phyloP scores from a whole-genome alignment of 192 early-diverging fungal species.

The Gigaspora rosea region DNA sequence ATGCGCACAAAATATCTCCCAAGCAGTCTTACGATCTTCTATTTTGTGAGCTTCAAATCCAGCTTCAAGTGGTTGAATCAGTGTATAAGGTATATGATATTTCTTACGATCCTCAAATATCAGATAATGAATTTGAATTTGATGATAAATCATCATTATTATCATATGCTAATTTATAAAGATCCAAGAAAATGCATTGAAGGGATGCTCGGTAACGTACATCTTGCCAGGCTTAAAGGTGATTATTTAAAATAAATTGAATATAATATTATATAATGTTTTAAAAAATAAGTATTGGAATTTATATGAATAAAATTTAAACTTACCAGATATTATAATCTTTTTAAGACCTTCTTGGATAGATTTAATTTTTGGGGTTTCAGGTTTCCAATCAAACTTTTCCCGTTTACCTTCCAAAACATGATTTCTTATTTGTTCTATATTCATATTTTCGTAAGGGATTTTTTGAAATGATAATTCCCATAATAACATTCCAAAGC shows the following conservation, averaged over 20 bases:
- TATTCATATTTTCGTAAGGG: no score
- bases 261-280: background rate
- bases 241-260: background rate
- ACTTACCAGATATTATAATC: background rate
- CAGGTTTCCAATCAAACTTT: no score
- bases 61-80: background rate
- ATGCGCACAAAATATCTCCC: constrained; percentile 13
- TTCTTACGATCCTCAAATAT: background rate
- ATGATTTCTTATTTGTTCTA: no score
- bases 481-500: no score
- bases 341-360: background rate
- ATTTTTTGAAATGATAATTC: no score
- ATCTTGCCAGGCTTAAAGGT: background rate
- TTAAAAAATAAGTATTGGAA: background rate
- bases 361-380: background rate
- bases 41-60: constrained; percentile 2
- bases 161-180: background rate
- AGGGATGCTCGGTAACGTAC: background rate
- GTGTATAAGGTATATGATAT: background rate
- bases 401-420: no score
- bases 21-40: constrained; percentile 2
- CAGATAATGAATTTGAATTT: no score
- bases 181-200: background rate
- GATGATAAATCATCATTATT: background rate
- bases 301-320: background rate